These are phyloP conservation scores for Aspergillus fumigatus DNA, from an alignment of 2,329 filamentous ascomycete species.

Conservation along the genomic window DNA sequence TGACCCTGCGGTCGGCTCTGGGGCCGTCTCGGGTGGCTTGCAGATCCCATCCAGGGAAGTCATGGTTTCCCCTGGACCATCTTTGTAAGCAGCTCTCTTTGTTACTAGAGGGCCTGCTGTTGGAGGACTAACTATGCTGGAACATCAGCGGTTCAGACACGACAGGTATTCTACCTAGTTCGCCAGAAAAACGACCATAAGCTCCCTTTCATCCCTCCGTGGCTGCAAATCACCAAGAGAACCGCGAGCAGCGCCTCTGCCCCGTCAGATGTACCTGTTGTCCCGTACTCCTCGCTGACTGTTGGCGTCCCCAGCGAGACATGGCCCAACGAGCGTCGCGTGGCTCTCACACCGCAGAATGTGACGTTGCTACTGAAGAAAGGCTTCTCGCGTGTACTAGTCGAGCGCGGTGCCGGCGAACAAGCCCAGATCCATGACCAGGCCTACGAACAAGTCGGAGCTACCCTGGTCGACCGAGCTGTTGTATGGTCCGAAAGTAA, in stretches of 20 bases:
- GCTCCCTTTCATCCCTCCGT: slow-evolving; percentile 7
- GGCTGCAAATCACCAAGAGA: slow-evolving; percentile 14
- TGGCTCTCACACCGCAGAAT: slow-evolving; percentile 81
- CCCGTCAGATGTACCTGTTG: slow-evolving; percentile 20
- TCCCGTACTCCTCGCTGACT: slow-evolving; percentile 66
- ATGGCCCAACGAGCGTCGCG: slow-evolving; percentile 73
- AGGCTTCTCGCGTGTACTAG: slow-evolving; percentile 69
- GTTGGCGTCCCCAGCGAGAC: slow-evolving; percentile 77
- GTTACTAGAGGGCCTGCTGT: background rate
- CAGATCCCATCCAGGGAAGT: slow-evolving; percentile 19
- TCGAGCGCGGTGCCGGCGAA: slow-evolving; percentile 75
- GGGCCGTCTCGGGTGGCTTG: slow-evolving; percentile 21
- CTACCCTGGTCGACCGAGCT: slow-evolving; percentile 65
- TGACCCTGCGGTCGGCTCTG: slow-evolving; percentile 24
- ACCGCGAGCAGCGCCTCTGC: slow-evolving; percentile 19
- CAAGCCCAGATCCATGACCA: slow-evolving; percentile 73
- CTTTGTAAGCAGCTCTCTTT: slow-evolving; percentile 18
- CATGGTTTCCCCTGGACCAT: slow-evolving; percentile 12
- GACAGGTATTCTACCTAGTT: slow-evolving; percentile 8
- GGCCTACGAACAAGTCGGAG: slow-evolving; percentile 73
- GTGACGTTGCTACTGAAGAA: slow-evolving; percentile 79
- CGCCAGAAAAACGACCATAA: slow-evolving; percentile 6
- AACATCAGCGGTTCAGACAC: slow-evolving; percentile 14
- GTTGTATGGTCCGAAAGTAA: slow-evolving; percentile 71
- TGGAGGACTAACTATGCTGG: slow-evolving; percentile 1